Base-by-base conservation (phyloP, 805 yeast genomes). In the Cyberlindnera mycetangii region DNA sequence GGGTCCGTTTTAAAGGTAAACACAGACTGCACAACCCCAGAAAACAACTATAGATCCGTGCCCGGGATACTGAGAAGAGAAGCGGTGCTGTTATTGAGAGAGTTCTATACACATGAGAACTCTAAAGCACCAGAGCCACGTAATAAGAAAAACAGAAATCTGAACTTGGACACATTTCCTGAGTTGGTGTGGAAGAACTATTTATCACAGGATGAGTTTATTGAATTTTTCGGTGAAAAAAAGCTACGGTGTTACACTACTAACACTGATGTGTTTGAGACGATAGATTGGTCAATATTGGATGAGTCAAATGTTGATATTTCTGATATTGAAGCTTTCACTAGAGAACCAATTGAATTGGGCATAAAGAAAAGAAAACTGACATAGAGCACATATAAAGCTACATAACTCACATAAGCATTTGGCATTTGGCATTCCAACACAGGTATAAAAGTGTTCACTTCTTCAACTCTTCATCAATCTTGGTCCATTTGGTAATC, bases 41-140 rank as follows among this genome's bases (percentile, higher is more conserved):
- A 43, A 11, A 54, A 58, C 32, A 51, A 49, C 19, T 86, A 85
- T 59, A 51, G 58, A 1, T 78, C 85, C 2, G 75, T 75, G 40
- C 97, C 98, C 0, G 97, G 96, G 0, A 69, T 93, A 4, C 67
- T 79, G 53, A 67, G 95, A 42, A 81, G 79, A 45, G 97, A 90
- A 54, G 96, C 97, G 0, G 81, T 93, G 9, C 74, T 86, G 62
- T 63, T 93, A 36, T 67, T 93, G 34, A 72, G 99, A 45, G 76
- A 79, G 59, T 93, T 93, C 64, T 93, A 93, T 61, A 76, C 90
- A 8, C 81, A 78, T 59, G 95, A 89, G 59, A 93, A 93, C 64
- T 83, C 78, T 22, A 77, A 81, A 36, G 96, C 97, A 1, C 99
- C 98, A 0, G 74, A 65, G 20, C 90, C 95, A 4, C 79, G 85